Base-by-base conservation (phyloP, 441 rosid genomes). In the Capsella rubella region DNA sequence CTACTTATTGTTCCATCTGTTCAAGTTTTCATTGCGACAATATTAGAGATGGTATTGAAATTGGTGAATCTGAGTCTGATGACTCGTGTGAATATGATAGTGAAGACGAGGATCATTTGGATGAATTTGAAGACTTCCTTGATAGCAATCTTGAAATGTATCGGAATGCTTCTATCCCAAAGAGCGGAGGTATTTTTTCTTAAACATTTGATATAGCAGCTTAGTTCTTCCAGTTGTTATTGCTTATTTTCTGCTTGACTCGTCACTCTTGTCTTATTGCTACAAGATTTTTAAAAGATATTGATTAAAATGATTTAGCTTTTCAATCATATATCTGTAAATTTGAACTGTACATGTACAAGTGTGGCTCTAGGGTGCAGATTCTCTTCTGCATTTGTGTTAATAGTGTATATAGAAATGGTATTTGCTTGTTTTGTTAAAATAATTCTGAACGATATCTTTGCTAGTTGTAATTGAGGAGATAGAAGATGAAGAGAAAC, bases 401-500 rank as follows among this genome's bases (percentile, higher is more conserved):
- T 18, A 35, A 32, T 18, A 18, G 21, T 35, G 27, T 67, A 28
- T 51, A 28, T 45, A 32, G 3, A 50, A 15, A 32, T 18, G 27
- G 42, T 55, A 27, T 47, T 42, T 51, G 16, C 11, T 29, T 60
- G 13, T 64, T 6, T 13, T 71, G 29, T 9, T 40, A 5, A 18
- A 6, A 15, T 34, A 52, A 40, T 12, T 8, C 45, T 60, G 65
- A 27, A 21, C 53, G 59, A 8, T 27, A 3, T 43, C 9, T 74
- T 69, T 79, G 46, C 67, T 66, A 93, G 99, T 95, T 80, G 91
- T 93, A 32, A 95, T 93, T 69, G 96, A 95, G 91, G 99, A 91
- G 90, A 87, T 93, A 67, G 78, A 78, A 70, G 98, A 91, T 60
- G 96, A 93, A 29, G 90, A 90, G 55, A 81, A 84, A 72, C 85